Evolutionary conservation across 1,139 yeast species (phyloP), one percentile per base, ranked within the genome.

Genomic region (Taphrina betulina): DNA sequence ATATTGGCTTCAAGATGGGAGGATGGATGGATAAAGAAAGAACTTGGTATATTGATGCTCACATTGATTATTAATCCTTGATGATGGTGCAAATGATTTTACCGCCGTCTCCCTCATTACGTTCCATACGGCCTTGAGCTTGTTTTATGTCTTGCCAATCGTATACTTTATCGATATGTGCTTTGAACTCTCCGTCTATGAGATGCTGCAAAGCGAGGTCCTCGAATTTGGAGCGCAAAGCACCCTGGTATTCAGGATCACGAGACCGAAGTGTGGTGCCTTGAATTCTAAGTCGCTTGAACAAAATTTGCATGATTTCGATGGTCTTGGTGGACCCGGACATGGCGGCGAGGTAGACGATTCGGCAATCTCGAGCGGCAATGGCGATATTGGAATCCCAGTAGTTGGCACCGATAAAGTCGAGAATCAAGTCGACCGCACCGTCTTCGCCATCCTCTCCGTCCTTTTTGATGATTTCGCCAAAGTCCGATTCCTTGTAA

Each of bases 221-320:
- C 26, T 58, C 66, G 33, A 71, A 57, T 29, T 60, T 61, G 34
- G 63, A 65, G 8, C 66, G 57, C 16, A 69, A 61, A 24, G 57
- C 54, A n/a, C 57, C 41, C 58, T 68, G 70, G 52, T 66, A 66
- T 17, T 59, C 63, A 2, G 65, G 60, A 10, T 63, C 41, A 14
- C 68, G 63, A 1, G 68, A 55, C 22, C 74, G 63, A 34, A 70
- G 53, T 2, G 71, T 68, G 3, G 70, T 64, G 10, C 72, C 72
- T n/a, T 61, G 62, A 19, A 71, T 45, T 1, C 61, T 48, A 24
- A 67, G 51, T 7, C 71, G 59, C 57, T 67, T 69, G 59, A 57
- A 59, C 14, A 68, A 58, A 22, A 69, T 58, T 14, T 48, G 53
- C 1, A 63, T 57, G 16, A 68, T 52, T 46, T 65, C 61, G n/a